These are phyloP conservation scores for Dipodascopsis tothii DNA, from an alignment of 805 yeast genomes.

Conservation along the genomic window DNA sequence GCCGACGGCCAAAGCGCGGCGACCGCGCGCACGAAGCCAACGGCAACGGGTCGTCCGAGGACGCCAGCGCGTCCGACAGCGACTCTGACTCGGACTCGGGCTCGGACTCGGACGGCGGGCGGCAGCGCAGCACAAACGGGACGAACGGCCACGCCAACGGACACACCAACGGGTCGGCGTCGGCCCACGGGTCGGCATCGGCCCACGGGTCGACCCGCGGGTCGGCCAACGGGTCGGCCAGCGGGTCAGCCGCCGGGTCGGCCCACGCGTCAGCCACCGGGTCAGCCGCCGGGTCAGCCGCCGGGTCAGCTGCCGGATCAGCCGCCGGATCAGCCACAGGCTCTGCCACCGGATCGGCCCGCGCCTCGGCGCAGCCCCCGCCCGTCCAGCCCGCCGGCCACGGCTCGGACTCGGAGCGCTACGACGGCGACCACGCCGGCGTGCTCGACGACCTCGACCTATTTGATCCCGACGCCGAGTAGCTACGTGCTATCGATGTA, in stretches of 20 bases:
- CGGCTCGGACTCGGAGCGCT: slow-evolving; percentile 5
- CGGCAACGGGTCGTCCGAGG: neutral
- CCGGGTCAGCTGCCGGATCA: neutral
- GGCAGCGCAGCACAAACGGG: too few species aligned
- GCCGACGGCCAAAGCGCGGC: neutral
- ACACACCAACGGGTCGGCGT: neutral
- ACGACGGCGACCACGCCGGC: slow-evolving; percentile 8
- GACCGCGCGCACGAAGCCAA: neutral
- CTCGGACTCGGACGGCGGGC: too few species aligned
- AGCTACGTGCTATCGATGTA: too few species aligned
- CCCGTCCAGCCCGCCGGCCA: neutral
- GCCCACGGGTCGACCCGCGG: neutral
- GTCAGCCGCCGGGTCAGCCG: neutral
- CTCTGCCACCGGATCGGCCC: slow-evolving; percentile 9
- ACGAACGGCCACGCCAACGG: too few species aligned
- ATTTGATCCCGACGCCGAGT: slow-evolving; percentile 35
- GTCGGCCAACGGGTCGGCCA: neutral
- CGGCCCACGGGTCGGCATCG: neutral
- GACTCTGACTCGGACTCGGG: too few species aligned
- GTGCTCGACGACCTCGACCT: slow-evolving; percentile 29
- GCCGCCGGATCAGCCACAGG: neutral
- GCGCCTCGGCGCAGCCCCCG: slow-evolving; percentile 9
- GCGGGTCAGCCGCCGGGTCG: neutral
- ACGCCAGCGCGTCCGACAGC: neutral
- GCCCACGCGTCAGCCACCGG: neutral